Evolutionary conservation across 139 green algal species (phyloP).

Genomic region (Chlorella sp.): DNA sequence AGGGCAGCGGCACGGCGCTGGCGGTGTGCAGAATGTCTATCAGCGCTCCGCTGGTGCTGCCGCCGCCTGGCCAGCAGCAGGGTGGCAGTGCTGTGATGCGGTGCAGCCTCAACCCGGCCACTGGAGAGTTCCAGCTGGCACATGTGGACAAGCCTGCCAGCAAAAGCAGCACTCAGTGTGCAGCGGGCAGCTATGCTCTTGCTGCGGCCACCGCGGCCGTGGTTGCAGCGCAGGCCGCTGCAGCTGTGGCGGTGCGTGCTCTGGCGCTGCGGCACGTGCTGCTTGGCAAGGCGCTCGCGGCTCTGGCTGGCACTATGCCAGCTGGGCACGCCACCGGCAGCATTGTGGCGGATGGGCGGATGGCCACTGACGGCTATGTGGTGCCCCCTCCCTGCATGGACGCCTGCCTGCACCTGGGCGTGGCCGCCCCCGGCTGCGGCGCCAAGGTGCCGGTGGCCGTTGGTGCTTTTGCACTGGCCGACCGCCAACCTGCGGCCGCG

Average conservation of each 20-base stretch:
- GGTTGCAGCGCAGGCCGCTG: background rate
- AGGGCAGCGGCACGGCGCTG: background rate
- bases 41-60: conserved; percentile 27
- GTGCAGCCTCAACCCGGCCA: conserved; percentile 18
- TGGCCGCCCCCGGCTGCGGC: conserved; percentile 32
- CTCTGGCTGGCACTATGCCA: background rate
- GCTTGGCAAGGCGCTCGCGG: background rate
- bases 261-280: background rate
- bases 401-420: conserved; percentile 54
- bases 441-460: conserved; percentile 48
- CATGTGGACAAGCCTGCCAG: background rate
- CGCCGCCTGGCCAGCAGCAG: background rate
- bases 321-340: conserved; percentile 18
- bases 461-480: conserved; percentile 20
- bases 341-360: background rate
- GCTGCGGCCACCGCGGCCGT: background rate
- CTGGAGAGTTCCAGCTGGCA: conserved; percentile 18
- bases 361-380: conserved; percentile 35
- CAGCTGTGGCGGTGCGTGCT: background rate
- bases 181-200: conserved; percentile 14
- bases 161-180: background rate
- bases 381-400: conserved; percentile 52
- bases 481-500: background rate
- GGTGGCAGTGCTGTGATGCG: background rate
- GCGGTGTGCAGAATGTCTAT: conserved; percentile 38